A percentile compares a stretch with the other conserved stretches of the same genome.
Conservation (phyloP, 257 asterid species). For the Verbena officinalis region DNA sequence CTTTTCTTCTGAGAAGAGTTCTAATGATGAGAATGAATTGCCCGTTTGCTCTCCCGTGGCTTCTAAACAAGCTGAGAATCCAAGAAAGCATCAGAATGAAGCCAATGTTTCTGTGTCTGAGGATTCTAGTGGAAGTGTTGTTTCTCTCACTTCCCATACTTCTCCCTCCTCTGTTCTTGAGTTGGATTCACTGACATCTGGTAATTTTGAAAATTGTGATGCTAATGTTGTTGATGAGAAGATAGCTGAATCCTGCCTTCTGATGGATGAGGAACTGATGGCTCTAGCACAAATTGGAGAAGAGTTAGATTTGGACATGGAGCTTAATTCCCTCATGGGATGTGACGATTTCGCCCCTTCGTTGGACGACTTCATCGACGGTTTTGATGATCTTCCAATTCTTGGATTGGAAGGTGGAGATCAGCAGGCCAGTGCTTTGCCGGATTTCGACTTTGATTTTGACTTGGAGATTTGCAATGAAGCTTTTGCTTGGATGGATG, state of each 20-base stretch:
- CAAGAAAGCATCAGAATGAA: background rate
- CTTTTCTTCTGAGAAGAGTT: conserved; percentile 39
- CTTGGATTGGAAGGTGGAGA: conserved; percentile 45
- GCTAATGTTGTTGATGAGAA: conserved; percentile 26
- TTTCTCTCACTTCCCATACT: conserved; percentile 44
- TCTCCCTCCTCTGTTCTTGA: conserved; percentile 64
- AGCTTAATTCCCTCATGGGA: conserved; percentile 42
- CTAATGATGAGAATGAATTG: conserved; percentile 25
- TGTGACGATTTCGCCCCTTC: conserved; percentile 32
- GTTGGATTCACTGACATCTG: conserved; percentile 43
- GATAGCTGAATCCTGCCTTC: conserved; percentile 14
- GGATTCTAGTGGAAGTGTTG: conserved; percentile 46
- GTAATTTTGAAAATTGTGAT: conserved; percentile 13
- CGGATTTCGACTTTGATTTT: conserved; percentile 65
- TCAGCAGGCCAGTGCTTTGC: conserved; percentile 35
- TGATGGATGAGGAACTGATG: conserved; percentile 38
- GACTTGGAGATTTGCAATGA: conserved; percentile 55
- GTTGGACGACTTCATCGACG: conserved; percentile 45
- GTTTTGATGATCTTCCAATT: conserved; percentile 51
- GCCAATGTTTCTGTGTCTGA: conserved; percentile 35
- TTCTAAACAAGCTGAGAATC: conserved; percentile 10
- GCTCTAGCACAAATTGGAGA: conserved; percentile 48
- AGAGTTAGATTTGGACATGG: conserved; percentile 60
- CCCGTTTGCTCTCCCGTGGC: conserved; percentile 7
- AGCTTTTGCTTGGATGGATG: conserved; percentile 61